Base-by-base conservation (phyloP, 176 grass and related monocot genomes). In the Eleusine indica region DNA sequence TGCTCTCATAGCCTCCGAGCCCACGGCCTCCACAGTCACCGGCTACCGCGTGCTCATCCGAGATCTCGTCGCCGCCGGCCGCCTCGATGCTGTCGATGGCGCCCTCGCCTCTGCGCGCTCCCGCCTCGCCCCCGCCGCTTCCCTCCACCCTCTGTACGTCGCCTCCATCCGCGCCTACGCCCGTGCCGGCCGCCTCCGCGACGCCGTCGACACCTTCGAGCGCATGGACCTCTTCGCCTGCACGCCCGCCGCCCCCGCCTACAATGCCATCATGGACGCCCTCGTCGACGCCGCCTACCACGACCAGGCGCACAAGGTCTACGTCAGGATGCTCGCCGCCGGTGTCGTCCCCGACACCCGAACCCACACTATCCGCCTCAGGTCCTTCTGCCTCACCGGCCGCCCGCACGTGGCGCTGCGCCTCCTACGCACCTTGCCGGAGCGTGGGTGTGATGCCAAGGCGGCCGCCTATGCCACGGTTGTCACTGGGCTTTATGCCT, bases 301-400 rank as follows among this genome's bases (percentile, higher is more conserved):
- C 41, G 89, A 98, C 84, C 95, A 98, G 82, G 92, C 92, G 8
- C 95, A 98, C 87, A 98, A 98, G 82, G 90, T 98, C 68, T 98
- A 95, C 70, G 75, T 98, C 70, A 82, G 95, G 66, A 95, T 98
- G 96, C 71, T 93, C 10, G 82, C 90, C 71, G 75, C 82, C 80
- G 83, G 80, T 51, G 71, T 97, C 76, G 7, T 28, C 62, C 90
- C 95, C 6, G 91, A 98, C 73, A 64, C 85, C 14, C 89, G 85
- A 84, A 95, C 92, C 75, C 82, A 94, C 69, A 91, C 96, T 29
- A 82, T 95, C 75, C 89, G 96, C 73, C 87, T 95, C 48, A 91
- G 89, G 78, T 91, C 92, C 3, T 98, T 98, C 85, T 98, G 92
- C 86, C 73, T 90, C 87, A 98, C 96, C 48, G 66, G 83, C 9